Evolutionary conservation across 148 eudicot species (phyloP), one percentile per base, ranked within the genome.

Genomic region (Rhododendron ferrugineum): DNA sequence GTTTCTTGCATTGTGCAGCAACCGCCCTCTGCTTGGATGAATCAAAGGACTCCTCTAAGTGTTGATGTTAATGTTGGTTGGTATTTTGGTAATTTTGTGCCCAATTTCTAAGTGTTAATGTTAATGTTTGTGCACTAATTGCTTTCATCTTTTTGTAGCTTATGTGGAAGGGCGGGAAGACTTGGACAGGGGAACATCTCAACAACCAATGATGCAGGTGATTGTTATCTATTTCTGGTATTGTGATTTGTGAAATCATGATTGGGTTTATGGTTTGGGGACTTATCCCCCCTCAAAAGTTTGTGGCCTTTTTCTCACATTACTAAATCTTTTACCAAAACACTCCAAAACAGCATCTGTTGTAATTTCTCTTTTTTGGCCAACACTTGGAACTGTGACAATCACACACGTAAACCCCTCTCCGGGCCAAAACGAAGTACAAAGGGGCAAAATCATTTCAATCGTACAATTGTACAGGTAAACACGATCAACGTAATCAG

Each of bases 1-100:
- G 40, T 52, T 86, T 72, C 30, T 82, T 85, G 87, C 60, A 47
- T 88, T 80, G 28, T 89, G 89, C 97, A 96, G 98, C 97, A 87
- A 86, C 93, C 96, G 42, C 96, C 98, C 44, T 91, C 96, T 34
- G 89, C 95, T 66, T 96, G 96, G 97, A 89, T 94, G 90, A 96
- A 89, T 88, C 97, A 93, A 88, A 94, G 97, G 93, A 91, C 94
- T 74, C 80, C 92, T 52, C 88, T 90, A 54, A 87, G 88, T 50
- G 93, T 91, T 49, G 98, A 94, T 85, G 98, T 96, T 85, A 95
- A 96, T 88, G 96, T 94, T 84, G 99, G 98, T 95, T 89, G 90
- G 99, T 90, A 84, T 42, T 66, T 42, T 66, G 5, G 36, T 62
- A 10, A 42, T 28, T 26, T 4, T 20, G n/a, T 40, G 70, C 47